A percentile compares a stretch with the other conserved stretches of the same genome.
phyloP scores from a whole-genome alignment of 1,139 yeast species.

The Candida sanyaensis region DNA sequence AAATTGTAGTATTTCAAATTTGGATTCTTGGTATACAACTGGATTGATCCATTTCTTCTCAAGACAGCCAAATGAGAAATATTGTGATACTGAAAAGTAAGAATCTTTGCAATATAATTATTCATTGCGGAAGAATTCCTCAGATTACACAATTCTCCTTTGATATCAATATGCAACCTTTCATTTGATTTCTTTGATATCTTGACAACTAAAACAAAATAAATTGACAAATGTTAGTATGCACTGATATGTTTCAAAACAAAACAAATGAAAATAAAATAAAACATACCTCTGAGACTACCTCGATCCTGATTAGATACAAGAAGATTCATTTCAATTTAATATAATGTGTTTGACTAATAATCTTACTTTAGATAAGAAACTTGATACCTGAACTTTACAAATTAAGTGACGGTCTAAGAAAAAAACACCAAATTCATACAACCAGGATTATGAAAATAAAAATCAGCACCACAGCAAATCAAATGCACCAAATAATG shows the following conservation, averaged over 20 bases:
- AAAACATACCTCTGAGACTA: constrained; percentile 10
- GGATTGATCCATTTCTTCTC: constrained; percentile 32
- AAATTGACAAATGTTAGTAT: constrained; percentile 11
- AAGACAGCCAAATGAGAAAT: constrained; percentile 28
- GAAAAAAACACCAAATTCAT: too few species aligned
- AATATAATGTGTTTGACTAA: background rate
- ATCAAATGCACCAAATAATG: too few species aligned
- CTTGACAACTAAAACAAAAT: constrained; percentile 15
- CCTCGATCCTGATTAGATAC: constrained; percentile 9
- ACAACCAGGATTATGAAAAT: too few species aligned
- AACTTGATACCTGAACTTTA: background rate
- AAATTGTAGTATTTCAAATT: constrained; percentile 20
- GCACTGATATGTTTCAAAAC: too few species aligned
- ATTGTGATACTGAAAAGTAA: constrained; percentile 22
- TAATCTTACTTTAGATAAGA: too few species aligned
- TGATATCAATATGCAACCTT: constrained; percentile 16
- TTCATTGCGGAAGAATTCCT: constrained; percentile 12
- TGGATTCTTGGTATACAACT: constrained; percentile 25
- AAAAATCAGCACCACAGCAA: too few species aligned
- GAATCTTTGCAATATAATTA: constrained; percentile 22
- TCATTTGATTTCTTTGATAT: constrained; percentile 13
- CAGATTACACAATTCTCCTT: constrained; percentile 21
- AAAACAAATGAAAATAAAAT: too few species aligned
- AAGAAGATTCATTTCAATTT: constrained; percentile 8
- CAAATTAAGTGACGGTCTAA: background rate